A percentile compares a stretch with the other conserved stretches of the same genome.
These are phyloP conservation scores for Amylocystis lapponica DNA, from an alignment of 768 basidiomycete species.

Conservation along the genomic window DNA sequence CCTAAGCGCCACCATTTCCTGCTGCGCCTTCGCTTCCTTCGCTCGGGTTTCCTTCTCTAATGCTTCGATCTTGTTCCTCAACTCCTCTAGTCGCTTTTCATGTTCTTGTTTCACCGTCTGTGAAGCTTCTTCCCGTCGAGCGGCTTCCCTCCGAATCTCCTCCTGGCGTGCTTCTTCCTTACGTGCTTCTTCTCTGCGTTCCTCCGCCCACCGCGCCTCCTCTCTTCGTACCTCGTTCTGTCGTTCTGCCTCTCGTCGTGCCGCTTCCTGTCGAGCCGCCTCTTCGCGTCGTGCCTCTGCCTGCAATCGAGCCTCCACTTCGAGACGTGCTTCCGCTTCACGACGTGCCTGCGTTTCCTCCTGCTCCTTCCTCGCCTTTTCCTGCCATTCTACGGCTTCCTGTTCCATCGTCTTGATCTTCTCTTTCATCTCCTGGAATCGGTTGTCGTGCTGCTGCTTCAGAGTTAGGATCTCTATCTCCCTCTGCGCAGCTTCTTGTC, in stretches of 20 bases:
- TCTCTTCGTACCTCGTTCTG: too few species aligned
- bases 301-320: too few species aligned
- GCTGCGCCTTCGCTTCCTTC: constrained; percentile 9
- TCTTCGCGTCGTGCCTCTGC: neutral
- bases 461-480: neutral
- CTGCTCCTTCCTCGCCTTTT: neutral
- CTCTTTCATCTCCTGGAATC: too few species aligned
- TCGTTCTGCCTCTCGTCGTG: constrained; percentile 33
- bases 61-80: constrained; percentile 4
- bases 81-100: constrained; percentile 1
- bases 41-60: too few species aligned
- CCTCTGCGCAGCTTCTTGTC: too few species aligned
- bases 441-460: constrained; percentile 9
- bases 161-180: too few species aligned
- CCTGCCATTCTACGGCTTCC: constrained; percentile 8
- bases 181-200: too few species aligned
- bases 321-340: too few species aligned
- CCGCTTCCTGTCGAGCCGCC: neutral
- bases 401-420: neutral
- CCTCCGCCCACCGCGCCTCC: too few species aligned
- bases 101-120: too few species aligned
- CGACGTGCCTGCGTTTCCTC: neutral
- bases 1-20: constrained; percentile 3
- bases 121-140: too few species aligned
- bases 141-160: too few species aligned